Percentiles rank a stretch among this genome's conserved stretches.
phyloP scores from a whole-genome alignment of 208 protist species.

The Trypanosoma grayi region DNA sequence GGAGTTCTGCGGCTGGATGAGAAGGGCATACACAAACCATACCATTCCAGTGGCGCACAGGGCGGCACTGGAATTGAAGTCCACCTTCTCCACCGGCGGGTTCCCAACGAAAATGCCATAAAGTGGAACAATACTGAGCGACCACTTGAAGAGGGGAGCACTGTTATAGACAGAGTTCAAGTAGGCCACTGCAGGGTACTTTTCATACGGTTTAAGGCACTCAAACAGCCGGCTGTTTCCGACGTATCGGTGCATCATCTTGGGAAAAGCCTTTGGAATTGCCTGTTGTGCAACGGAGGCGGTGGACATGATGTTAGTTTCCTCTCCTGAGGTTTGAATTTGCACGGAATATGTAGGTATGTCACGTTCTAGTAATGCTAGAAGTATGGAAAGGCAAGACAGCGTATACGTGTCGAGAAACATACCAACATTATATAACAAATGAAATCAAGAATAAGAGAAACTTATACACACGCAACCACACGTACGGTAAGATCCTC shows the following conservation, averaged over 20 bases:
- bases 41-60: conserved; percentile 73
- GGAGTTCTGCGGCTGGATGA: conserved; percentile 89
- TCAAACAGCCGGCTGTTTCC: conserved; percentile 72
- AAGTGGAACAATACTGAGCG: conserved; percentile 83
- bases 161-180: conserved; percentile 87
- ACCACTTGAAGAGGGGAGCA: conserved; percentile 88
- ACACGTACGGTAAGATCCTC: background rate
- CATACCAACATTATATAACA: background rate
- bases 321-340: too few species aligned
- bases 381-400: conserved; percentile 19
- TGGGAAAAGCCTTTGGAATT: conserved; percentile 81
- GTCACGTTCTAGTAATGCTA: too few species aligned
- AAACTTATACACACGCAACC: conserved; percentile 2
- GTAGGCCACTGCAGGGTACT: conserved; percentile 61
- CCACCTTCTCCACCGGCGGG: conserved; percentile 83
- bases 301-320: conserved; percentile 35
- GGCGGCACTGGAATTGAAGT: conserved; percentile 85
- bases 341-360: too few species aligned
- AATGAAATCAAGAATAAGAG: conserved; percentile 6
- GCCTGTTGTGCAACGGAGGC: conserved; percentile 34
- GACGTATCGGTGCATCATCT: conserved; percentile 71
- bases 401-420: too few species aligned
- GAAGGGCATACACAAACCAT: conserved; percentile 84
- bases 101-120: conserved; percentile 78
- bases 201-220: conserved; percentile 74